These are phyloP conservation scores for Suillus discolor DNA, from an alignment of 768 basidiomycete species.

Conservation along the genomic window DNA sequence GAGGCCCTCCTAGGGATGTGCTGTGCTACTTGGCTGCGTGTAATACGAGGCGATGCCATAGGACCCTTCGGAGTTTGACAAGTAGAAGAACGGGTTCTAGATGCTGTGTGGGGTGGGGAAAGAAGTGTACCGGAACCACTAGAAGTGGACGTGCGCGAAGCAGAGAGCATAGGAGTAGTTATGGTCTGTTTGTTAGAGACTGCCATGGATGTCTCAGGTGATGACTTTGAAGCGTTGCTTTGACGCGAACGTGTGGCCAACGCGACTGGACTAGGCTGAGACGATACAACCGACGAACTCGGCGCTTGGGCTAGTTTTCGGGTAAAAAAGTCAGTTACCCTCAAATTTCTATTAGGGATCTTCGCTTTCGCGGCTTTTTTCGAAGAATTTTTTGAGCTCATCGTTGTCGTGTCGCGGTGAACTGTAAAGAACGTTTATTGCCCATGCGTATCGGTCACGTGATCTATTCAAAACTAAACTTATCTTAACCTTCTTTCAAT, in stretches of 20 bases:
- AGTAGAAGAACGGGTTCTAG: constrained; percentile 9
- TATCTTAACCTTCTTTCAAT: neutral
- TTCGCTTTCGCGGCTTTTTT: constrained; percentile 16
- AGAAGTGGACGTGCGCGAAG: constrained; percentile 27
- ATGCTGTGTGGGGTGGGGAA: neutral
- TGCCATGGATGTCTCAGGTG: neutral
- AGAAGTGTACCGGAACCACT: constrained; percentile 18
- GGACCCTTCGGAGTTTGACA: constrained; percentile 16
- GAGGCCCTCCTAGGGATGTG: constrained; percentile 12
- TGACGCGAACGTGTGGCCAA: constrained; percentile 18
- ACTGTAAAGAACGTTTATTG: constrained; percentile 1
- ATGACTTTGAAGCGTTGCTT: constrained; percentile 10
- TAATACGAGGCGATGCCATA: constrained; percentile 7
- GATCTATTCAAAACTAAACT: neutral
- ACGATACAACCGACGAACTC: constrained; percentile 20
- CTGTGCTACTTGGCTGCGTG: constrained; percentile 17
- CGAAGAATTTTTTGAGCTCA: constrained; percentile 21
- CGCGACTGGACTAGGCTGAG: constrained; percentile 5
- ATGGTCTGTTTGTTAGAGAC: neutral
- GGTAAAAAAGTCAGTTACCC: constrained; percentile 50
- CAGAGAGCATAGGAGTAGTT: constrained; percentile 24
- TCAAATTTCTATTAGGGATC: constrained; percentile 20
- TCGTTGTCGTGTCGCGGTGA: constrained; percentile 1
- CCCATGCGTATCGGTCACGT: neutral
- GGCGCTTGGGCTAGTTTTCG: constrained; percentile 24